Evolutionary conservation across 1,284 basidiomycete species (phyloP), one percentile per base, ranked within the genome.

Genomic region (Trametes versicolor): DNA sequence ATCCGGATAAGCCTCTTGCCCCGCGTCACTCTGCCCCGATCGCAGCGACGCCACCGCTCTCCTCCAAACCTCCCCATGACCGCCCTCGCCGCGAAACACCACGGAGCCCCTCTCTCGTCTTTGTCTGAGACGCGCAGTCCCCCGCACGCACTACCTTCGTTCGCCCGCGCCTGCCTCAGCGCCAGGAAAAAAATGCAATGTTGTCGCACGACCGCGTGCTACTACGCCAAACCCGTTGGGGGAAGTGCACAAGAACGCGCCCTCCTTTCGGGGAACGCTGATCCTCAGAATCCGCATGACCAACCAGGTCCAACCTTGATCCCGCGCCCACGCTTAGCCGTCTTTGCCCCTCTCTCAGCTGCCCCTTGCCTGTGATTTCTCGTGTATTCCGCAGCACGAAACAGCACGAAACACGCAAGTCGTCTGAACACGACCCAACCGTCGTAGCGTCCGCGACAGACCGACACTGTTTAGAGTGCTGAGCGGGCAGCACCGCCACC

Each of bases 141-240:
- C 13, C 25, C 25, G 5, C 17, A 13, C 53, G 12, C 27, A 15
- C 25, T 19, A 8, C 19, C n/a, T 21, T 48, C 27, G 17, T 3
- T 10, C 34, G 36, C 47, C 47, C 21, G 8, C n/a, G 25, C 36
- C 19, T 4, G 4, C 10, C 36, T 23, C 12, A 53, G 53, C 53
- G 36, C 34, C 48, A 45, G 61, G 54, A 32, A 57, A 57, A 57
- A 57, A 52, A 25, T 34, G 25, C 37, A 49, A 21, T 12, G 41
- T 12, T 15, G 55, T 62, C 64, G 60, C 60, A 62, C 64, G 64
- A 65, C 64, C 64, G 48, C 59, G 39, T 61, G 64, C 59, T 25
- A 48, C 59, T 3, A 32, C 34, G 13, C 13, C 51, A n/a, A 53
- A 53, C 32, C 19, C 56, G 34, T 54, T 61, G 59, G 55, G 56